Evolutionary conservation across 2,329 filamentous ascomycete genomes (phyloP).

Genomic region (Colletotrichum spaethianum): DNA sequence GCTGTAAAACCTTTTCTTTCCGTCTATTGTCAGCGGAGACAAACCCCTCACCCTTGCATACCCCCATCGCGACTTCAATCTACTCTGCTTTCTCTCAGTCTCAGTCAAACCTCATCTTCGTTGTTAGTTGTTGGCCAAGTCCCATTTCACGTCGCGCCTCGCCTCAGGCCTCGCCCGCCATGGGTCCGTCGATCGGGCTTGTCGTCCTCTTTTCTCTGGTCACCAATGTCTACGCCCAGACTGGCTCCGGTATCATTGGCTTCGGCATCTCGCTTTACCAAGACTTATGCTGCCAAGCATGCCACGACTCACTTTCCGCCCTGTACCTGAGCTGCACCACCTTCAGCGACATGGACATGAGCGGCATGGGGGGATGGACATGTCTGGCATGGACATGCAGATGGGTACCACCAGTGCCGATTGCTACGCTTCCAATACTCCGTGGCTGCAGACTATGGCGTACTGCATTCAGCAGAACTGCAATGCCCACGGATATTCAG

Average conservation of each 20-base stretch:
- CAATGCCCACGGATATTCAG: constrained; percentile 41
- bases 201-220: background rate
- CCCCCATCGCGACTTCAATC: background rate
- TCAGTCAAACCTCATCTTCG: background rate
- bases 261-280: constrained; percentile 19
- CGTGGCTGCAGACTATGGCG: constrained; percentile 52
- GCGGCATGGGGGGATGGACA: constrained; percentile 14
- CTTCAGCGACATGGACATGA: constrained; percentile 7
- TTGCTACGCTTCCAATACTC: constrained; percentile 49
- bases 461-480: constrained; percentile 53
- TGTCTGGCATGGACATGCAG: constrained; percentile 32
- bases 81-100: background rate
- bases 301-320: constrained; percentile 21
- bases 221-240: background rate
- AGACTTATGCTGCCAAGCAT: constrained; percentile 27
- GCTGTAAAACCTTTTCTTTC: background rate
- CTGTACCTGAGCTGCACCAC: constrained; percentile 19
- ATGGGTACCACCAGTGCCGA: constrained; percentile 42
- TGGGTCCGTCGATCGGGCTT: background rate
- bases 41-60: background rate
- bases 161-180: background rate
- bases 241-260: constrained; percentile 26
- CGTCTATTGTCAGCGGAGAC: background rate
- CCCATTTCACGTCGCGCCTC: background rate
- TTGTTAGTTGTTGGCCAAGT: background rate